Percentiles rank a stretch among this genome's conserved stretches.
Evolutionary conservation across 139 green algal genomes (phyloP).

Genomic region (Zygnema circumcarinatum): DNA sequence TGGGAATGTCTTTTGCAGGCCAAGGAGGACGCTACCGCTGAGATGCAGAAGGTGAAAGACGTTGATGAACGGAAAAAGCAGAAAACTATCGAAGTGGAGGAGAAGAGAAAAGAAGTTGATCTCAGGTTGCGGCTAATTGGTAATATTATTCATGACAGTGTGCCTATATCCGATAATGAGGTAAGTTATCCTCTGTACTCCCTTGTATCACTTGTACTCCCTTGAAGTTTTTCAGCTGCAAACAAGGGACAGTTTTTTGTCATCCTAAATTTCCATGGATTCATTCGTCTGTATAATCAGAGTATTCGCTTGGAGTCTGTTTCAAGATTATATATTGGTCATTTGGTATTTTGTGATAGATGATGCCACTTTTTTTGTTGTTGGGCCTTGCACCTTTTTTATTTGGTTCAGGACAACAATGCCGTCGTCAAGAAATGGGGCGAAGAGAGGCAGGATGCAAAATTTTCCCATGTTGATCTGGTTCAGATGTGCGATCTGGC

Average conservation of each 20-base stretch:
- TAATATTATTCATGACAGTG: constrained; percentile 96
- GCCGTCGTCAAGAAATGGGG: constrained; percentile 80
- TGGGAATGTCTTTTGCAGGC: constrained; percentile 68
- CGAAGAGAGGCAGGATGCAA: constrained; percentile 66
- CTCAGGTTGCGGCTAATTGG: constrained; percentile 82
- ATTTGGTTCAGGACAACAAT: constrained; percentile 80
- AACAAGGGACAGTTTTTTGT: no score
- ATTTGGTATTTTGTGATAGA: no score
- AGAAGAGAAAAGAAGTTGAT: constrained; percentile 74
- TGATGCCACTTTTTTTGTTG: neutral
- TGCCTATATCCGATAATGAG: constrained; percentile 92
- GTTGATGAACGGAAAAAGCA: constrained; percentile 64
- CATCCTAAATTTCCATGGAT: no score
- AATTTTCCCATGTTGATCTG: constrained; percentile 95
- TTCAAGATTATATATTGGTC: no score
- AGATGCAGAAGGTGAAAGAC: constrained; percentile 53
- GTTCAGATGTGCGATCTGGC: constrained; percentile 90
- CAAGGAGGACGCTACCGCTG: constrained; percentile 78
- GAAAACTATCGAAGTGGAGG: constrained; percentile 75
- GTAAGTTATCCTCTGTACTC: constrained; percentile 65
- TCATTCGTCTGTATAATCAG: no score
- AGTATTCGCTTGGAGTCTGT: no score
- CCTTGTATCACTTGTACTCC: no score
- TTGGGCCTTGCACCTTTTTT: neutral
- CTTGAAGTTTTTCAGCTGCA: no score